Evolutionary conservation across 371 early-diverging fungal genomes (phyloP), one percentile per base, ranked within the genome.

Genomic region (Vavraia culicis): DNA sequence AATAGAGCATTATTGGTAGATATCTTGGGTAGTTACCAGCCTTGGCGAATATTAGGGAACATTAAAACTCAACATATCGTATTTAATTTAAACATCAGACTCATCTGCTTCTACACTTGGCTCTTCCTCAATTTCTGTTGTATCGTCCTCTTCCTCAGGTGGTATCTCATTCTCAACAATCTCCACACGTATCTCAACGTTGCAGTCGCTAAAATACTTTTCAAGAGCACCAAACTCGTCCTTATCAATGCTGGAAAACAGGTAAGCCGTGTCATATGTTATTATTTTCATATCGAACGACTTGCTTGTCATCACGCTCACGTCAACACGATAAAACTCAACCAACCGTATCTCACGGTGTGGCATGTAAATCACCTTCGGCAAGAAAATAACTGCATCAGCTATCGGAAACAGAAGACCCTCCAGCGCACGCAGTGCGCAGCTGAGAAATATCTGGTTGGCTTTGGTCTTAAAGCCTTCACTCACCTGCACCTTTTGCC

Each of bases 371-470:
- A 82, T 79, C 16, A 86, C 73, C 64, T 94, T 95, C 37, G 91
- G 88, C 35, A 91, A 75, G 61, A 91, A 89, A 37, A 93, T 45
- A 56, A 94, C 75, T 18, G 78, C 77, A 58, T 80, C 81, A 53
- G 84, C 86, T 45, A 94, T 73, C 1, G 87, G 88, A 63, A 87
- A 96, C 20, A 96, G 67, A 53, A 77, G 78, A 35, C 90, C 90
- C 69, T 94, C 94, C 72, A 82, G 87, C 41, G 95, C 90, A 69
- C 91, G 93, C 71, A 80, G 76, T 13, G 88, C 85, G 59, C 90
- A 90, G 67, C 88, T 89, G 58, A 91, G 67, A 7, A 85, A 83
- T 50, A 73, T 71, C n/a, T 75, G 71, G 16, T 76, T 60, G 33
- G 36, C 44, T 0, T 14, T 19, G 16, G 61, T 54, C 10, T 18